Percentiles rank a stretch among this genome's conserved stretches.
phyloP scores from a whole-genome alignment of 495 filamentous ascomycete genomes.

The Penicillium cinerascens region DNA sequence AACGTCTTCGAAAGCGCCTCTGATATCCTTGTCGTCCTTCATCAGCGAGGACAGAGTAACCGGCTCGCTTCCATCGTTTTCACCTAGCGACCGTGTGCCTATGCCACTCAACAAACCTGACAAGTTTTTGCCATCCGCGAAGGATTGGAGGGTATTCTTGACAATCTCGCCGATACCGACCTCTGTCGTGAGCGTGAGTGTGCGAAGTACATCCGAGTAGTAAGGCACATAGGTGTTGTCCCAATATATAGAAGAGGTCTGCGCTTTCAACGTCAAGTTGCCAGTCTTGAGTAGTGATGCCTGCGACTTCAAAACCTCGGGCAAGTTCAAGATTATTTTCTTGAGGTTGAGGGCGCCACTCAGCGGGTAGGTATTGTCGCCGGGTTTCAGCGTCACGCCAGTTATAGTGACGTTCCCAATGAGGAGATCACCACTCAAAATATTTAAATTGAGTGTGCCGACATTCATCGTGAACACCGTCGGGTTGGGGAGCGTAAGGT shows the following conservation, averaged over 20 bases:
- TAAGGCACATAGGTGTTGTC: slow-evolving; percentile 33
- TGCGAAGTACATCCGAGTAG: slow-evolving; percentile 33
- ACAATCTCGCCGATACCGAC: slow-evolving; percentile 27
- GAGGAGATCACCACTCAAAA: slow-evolving; percentile 26
- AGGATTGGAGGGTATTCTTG: slow-evolving; percentile 28
- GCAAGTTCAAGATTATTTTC: slow-evolving; percentile 25
- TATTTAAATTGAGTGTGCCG: slow-evolving; percentile 30
- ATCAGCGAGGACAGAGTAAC: slow-evolving; percentile 8
- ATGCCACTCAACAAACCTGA: slow-evolving; percentile 1
- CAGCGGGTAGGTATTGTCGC: slow-evolving; percentile 54
- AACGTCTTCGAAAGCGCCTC: slow-evolving; percentile 14
- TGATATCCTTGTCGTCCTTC: slow-evolving; percentile 12
- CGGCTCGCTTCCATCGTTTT: neutral
- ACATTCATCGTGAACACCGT: slow-evolving; percentile 33
- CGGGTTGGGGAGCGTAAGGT: slow-evolving; percentile 36
- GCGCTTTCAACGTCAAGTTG: slow-evolving; percentile 27
- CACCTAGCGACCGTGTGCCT: neutral
- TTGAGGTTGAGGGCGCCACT: slow-evolving; percentile 33
- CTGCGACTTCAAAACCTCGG: slow-evolving; percentile 24
- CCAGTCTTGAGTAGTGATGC: slow-evolving; percentile 23
- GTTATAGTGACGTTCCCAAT: slow-evolving; percentile 55
- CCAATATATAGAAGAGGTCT: slow-evolving; percentile 25
- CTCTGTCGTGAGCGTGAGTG: slow-evolving; percentile 27
- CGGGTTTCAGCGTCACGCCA: slow-evolving; percentile 56
- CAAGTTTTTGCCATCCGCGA: slow-evolving; percentile 11